Evolutionary conservation across 1,139 yeast genomes (phyloP), one percentile per base, ranked within the genome.

Genomic region (Geotrichum aggregatum): DNA sequence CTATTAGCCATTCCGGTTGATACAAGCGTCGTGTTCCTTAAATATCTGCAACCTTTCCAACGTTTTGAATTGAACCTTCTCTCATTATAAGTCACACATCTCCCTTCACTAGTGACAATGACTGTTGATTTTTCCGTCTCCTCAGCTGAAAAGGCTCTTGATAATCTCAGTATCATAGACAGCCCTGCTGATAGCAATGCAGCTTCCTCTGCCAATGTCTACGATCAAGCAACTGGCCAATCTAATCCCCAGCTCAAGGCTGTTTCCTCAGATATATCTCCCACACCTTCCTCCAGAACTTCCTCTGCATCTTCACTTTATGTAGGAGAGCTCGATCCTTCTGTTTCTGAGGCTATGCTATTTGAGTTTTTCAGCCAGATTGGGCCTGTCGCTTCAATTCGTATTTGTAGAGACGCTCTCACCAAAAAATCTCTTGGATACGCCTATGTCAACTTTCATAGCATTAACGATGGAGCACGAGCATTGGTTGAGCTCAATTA

Each of bases 381-480:
- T 66, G 98, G 98, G 63, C 92, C 89, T 68, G 98, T 92, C 58
- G 83, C 97, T 39, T 87, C 97, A 58, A 91, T 92, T 73, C 89
- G 98, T 77, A 97, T 92, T 61, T 92, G 99, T 79, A 92, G 99
- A 77, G 98, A 92, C 71, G 96, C 98, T 61, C 87, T 92, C 63
- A 83, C 98, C 71, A 88, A 92, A 78, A 89, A 91, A 70, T 91
- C 98, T 59, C 83, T 92, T 65, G 98, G 99, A 68, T 94, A 92
- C 74, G 98, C 98, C 67, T 92, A 92, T 76, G 96, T 94, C 68
- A 92, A 92, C 85, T 92, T 77, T 84, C 92, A 86, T 78, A 83
- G 84, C 73, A 74, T 80, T 63, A 86, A 79, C 61, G 97, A 94
- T 70, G 98, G 96, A 68, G 92, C 85, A 76, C 84, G 80, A 69